Conservation (phyloP, 352 stramenopile genomes). For the Pythium plurisporium region DNA sequence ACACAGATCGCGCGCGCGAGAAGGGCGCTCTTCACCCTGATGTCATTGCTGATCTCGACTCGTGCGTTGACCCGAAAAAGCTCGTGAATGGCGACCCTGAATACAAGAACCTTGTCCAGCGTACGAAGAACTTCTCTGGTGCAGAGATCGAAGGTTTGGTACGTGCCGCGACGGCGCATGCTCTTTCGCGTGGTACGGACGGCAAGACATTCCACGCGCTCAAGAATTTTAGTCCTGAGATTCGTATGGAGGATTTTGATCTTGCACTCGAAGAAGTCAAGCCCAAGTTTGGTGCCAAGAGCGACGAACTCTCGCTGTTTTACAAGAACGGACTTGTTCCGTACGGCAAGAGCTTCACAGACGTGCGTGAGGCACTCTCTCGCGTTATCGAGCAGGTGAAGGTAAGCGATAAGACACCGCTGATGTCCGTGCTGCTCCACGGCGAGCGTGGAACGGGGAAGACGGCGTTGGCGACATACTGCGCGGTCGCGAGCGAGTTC, state of each 20-base stretch:
- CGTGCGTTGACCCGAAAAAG: conserved; percentile 64
- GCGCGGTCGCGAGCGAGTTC: conserved; percentile 95
- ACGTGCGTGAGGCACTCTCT: conserved; percentile 89
- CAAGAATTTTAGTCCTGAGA: conserved; percentile 71
- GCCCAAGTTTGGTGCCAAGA: conserved; percentile 95
- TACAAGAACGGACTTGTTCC: conserved; percentile 96
- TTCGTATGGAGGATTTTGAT: conserved; percentile 93
- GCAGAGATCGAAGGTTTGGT: conserved; percentile 98
- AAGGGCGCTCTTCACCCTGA: conserved; percentile 64
- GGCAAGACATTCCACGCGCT: conserved; percentile 82
- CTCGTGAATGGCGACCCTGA: conserved; percentile 58
- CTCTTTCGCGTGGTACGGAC: conserved; percentile 75
- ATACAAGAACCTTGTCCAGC: conserved; percentile 90
- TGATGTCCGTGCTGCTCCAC: conserved; percentile 97
- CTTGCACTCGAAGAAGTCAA: conserved; percentile 94
- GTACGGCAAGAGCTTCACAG: conserved; percentile 93
- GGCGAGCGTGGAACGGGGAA: conserved; percentile 94
- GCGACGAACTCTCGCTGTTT: conserved; percentile 93
- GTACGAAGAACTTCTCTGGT: conserved; percentile 99
- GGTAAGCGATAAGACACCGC: conserved; percentile 92
- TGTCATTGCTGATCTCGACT: conserved; percentile 76
- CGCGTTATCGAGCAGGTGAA: conserved; percentile 94
- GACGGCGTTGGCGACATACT: conserved; percentile 96
- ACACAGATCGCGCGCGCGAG: conserved; percentile 89
- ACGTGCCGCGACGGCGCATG: conserved; percentile 89